phyloP scores from a whole-genome alignment of 2,329 filamentous ascomycete genomes.

The Hortaea sp. region DNA sequence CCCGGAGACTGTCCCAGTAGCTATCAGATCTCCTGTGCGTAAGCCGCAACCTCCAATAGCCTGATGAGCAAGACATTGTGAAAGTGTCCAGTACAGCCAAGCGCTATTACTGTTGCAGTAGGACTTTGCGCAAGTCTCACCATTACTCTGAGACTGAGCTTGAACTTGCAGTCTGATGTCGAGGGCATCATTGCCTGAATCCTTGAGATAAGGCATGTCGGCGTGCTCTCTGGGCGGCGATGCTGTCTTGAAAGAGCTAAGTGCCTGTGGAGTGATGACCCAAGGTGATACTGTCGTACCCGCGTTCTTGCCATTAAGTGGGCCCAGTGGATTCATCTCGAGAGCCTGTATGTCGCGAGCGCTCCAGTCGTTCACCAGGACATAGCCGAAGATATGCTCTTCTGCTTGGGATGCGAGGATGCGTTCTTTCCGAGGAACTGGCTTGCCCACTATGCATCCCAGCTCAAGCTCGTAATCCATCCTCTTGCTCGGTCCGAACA shows the following conservation, averaged over 20 bases:
- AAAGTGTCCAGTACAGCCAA: slow-evolving; percentile 34
- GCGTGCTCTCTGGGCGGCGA: slow-evolving; percentile 9
- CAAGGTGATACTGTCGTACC: slow-evolving; percentile 52
- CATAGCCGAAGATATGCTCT: slow-evolving; percentile 52
- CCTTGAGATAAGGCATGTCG: slow-evolving; percentile 16
- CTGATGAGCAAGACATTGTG: slow-evolving; percentile 34
- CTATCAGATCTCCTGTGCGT: slow-evolving; percentile 32
- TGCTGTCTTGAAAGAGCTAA: slow-evolving; percentile 27
- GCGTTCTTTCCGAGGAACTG: slow-evolving; percentile 26
- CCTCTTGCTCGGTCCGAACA: slow-evolving; percentile 31
- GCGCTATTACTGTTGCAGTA: slow-evolving; percentile 20
- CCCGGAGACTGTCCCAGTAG: slow-evolving; percentile 33
- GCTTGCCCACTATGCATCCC: slow-evolving; percentile 33
- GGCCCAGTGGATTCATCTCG: slow-evolving; percentile 52
- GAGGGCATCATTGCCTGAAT: slow-evolving; percentile 11
- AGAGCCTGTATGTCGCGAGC: slow-evolving; percentile 52
- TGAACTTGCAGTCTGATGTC: slow-evolving; percentile 17
- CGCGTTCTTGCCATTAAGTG: slow-evolving; percentile 52
- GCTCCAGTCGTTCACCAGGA: slow-evolving; percentile 53
- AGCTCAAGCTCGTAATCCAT: slow-evolving; percentile 43
- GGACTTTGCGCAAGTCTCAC: background rate
- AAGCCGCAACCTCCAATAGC: slow-evolving; percentile 30
- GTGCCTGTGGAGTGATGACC: slow-evolving; percentile 49
- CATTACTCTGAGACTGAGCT: slow-evolving; percentile 6
- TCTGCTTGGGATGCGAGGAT: slow-evolving; percentile 31